These are phyloP conservation scores for Eudorina sp. DNA, from an alignment of 139 green algal species.

Conservation along the genomic window DNA sequence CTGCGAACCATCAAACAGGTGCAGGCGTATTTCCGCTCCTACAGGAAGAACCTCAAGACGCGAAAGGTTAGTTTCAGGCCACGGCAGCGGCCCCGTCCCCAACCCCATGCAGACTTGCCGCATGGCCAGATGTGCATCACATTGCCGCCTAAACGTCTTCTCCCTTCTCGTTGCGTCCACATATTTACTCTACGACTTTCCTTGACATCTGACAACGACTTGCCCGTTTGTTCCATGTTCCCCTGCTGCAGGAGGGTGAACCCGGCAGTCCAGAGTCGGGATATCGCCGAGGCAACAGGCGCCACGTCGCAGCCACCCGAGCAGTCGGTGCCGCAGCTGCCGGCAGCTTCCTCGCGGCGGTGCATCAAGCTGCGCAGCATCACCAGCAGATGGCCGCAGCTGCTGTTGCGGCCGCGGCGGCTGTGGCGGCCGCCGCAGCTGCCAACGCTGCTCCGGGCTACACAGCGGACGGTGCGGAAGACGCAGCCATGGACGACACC, in stretches of 20 bases:
- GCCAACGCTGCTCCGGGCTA: not conserved
- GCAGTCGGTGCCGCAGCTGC: not conserved
- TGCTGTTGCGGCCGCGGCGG: not conserved
- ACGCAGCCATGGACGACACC: no score
- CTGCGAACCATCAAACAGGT: conserved; percentile 42
- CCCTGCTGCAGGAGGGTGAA: not conserved
- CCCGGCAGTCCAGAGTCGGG: not conserved
- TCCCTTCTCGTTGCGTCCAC: no score
- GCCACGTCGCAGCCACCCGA: not conserved
- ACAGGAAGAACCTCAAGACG: conserved; percentile 19
- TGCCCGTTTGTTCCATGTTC: no score
- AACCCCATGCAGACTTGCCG: no score
- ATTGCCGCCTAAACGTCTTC: no score
- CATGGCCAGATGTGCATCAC: no score
- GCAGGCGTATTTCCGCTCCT: conserved; percentile 29
- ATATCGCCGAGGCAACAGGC: not conserved
- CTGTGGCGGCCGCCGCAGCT: not conserved
- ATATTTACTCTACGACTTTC: no score
- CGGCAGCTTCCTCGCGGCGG: not conserved
- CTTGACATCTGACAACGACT: no score
- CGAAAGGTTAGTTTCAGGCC: conserved; percentile 32
- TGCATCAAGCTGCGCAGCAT: not conserved
- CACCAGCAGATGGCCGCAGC: conserved; percentile 7
- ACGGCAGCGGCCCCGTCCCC: no score
- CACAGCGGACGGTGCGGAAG: no score